Conservation (phyloP, 169 alveolate species). For the Plasmodium vinckei region DNA sequence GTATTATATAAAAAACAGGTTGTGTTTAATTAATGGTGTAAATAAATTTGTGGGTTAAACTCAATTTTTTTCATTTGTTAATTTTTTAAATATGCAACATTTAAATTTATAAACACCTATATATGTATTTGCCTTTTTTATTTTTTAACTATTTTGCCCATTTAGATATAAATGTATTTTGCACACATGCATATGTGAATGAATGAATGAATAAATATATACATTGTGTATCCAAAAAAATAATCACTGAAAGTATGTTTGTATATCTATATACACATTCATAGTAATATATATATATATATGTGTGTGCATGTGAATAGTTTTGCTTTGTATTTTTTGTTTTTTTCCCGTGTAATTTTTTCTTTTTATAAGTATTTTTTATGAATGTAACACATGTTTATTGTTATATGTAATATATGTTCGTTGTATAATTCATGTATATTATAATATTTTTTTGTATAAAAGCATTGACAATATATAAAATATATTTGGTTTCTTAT, state of each 20-base stretch:
- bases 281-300: constrained; percentile 8
- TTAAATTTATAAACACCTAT: background rate
- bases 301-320: background rate
- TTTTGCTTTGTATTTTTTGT: constrained; percentile 2
- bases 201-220: constrained; percentile 2
- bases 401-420: background rate
- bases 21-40: no score
- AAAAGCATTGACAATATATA: constrained; percentile 20
- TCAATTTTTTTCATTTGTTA: background rate
- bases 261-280: constrained; percentile 4
- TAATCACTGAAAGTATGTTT: background rate
- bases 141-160: background rate
- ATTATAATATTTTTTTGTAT: constrained; percentile 12
- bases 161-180: background rate
- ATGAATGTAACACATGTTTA: background rate
- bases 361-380: background rate
- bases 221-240: constrained; percentile 9
- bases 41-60: no score
- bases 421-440: background rate
- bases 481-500: constrained; percentile 4
- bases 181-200: constrained; percentile 4
- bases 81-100: background rate
- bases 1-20: no score
- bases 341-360: background rate
- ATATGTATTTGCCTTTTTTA: background rate